Conservation (phyloP, 1,284 basidiomycete genomes). For the Calocybe gambosa region DNA sequence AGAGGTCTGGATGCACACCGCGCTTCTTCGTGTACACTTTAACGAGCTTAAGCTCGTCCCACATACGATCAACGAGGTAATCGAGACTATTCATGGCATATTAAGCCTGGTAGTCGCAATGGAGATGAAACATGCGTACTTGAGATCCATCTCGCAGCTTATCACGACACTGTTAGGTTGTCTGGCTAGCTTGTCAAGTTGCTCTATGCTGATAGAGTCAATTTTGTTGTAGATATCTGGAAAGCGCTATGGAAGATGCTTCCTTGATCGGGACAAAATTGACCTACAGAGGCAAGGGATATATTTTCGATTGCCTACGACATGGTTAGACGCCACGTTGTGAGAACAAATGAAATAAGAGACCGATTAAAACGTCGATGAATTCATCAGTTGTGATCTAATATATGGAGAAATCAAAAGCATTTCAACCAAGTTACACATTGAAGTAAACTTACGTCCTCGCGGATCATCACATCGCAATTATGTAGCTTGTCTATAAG, state of each 20-base stretch:
- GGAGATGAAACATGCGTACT: slow-evolving; percentile 42
- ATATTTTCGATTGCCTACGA: slow-evolving; percentile 84
- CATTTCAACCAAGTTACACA: slow-evolving; percentile 1
- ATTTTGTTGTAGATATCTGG: slow-evolving; percentile 94
- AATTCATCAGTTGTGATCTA: slow-evolving; percentile 96
- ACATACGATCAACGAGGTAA: slow-evolving; percentile 84
- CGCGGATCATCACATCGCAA: slow-evolving; percentile 94
- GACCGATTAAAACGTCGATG: slow-evolving; percentile 92
- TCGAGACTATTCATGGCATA: slow-evolving; percentile 54
- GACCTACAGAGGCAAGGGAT: slow-evolving; percentile 79
- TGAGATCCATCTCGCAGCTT: slow-evolving; percentile 88
- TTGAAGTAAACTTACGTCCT: slow-evolving; percentile 65
- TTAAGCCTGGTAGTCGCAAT: slow-evolving; percentile 2
- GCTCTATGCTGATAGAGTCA: slow-evolving; percentile 87
- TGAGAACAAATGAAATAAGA: not conserved
- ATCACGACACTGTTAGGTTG: slow-evolving; percentile 89
- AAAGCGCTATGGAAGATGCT: not conserved
- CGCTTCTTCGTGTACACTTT: slow-evolving; percentile 97
- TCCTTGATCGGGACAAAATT: not conserved
- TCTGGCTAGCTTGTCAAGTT: slow-evolving; percentile 83
- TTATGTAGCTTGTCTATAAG: slow-evolving; percentile 78
- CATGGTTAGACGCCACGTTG: slow-evolving; percentile 5
- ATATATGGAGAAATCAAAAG: slow-evolving; percentile 1
- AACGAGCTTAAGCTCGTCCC: slow-evolving; percentile 82
- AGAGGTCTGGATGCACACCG: slow-evolving; percentile 87